Evolutionary conservation across 306 rosid species (phyloP), one percentile per base, ranked within the genome.

Genomic region (Castanospermum australe): DNA sequence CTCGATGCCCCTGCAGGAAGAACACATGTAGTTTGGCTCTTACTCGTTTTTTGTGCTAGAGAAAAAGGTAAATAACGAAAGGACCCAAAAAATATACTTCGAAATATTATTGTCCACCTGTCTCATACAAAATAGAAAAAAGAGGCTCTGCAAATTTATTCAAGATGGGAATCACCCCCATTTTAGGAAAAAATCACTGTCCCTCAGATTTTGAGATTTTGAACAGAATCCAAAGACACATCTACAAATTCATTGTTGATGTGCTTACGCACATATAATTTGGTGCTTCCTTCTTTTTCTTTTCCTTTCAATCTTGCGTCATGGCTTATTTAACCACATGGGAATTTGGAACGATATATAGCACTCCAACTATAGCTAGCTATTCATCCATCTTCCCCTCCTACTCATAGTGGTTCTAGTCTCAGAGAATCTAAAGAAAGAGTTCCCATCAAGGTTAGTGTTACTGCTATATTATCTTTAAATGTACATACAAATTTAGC

Each of bases 131-230:
- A 59, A 56, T 52, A 14, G 89, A 52, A 66, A 81, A 25, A 83
- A 59, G 28, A 10, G 71, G 63, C 62, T 71, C 78, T 66, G 69
- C 51, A 74, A 71, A 79, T 83, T 76, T 50, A 65, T 18, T 79
- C 12, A 65, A 17, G 82, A 71, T 80, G 76, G 71, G 67, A 79
- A 76, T 59, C 75, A 14, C 12, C 71, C 74, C 81, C 57, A 79
- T 65, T 79, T 86, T 12, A 33, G 71, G 89, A 47, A 85, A 85
- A 22, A 44, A 86, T 83, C 83, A 35, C 85, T 76, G 38, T 82
- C 85, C 36, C 39, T 59, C 7, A 83, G 87, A 83, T 83, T 83
- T 83, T 71, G 25, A 71, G 75, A 75, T 79, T 79, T 76, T 51
- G 5, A 79, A 61, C 83, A 22, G 74, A 86, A 83, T 86, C 85